Evolutionary conservation across 2,329 filamentous ascomycete species (phyloP).

Genomic region (Penicillium palitans): DNA sequence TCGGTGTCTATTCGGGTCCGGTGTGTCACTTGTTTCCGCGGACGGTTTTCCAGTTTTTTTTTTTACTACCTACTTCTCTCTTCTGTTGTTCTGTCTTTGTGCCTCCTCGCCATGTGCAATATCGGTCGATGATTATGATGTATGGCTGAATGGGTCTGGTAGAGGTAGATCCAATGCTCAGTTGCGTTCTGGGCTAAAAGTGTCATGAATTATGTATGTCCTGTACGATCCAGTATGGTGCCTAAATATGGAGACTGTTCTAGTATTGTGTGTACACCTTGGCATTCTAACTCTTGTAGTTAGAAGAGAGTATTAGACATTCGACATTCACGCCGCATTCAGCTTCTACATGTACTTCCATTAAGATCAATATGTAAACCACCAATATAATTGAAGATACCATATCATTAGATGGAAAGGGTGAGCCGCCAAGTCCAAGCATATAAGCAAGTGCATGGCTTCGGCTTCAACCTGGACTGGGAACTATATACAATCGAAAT

Average conservation of each 20-base stretch:
- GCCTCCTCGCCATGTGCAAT: conserved; percentile 22
- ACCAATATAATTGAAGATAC: conserved; percentile 6
- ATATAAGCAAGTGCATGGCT: conserved; percentile 8
- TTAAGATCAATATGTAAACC: not conserved
- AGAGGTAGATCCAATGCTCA: conserved; percentile 24
- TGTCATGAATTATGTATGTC: conserved; percentile 30
- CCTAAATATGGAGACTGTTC: not conserved
- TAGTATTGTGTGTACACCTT: not conserved
- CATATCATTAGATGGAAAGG: conserved; percentile 23
- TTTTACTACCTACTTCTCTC: conserved; percentile 19
- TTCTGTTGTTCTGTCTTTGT: conserved; percentile 25
- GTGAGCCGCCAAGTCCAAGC: conserved; percentile 8
- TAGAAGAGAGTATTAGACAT: not conserved
- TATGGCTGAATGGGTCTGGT: conserved; percentile 21
- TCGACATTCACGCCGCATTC: not conserved
- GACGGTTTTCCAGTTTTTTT: conserved; percentile 23
- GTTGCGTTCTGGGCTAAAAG: conserved; percentile 25
- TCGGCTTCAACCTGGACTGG: conserved; percentile 13
- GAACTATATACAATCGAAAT: conserved; percentile 30
- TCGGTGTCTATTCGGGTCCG: conserved; percentile 27
- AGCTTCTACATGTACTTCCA: not conserved
- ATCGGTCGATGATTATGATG: conserved; percentile 21
- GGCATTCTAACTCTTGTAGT: not conserved
- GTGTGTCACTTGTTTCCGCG: conserved; percentile 22
- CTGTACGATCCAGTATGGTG: conserved; percentile 21